phyloP scores from a whole-genome alignment of 1,284 basidiomycete species.

The Tylopilus orsonianus region DNA sequence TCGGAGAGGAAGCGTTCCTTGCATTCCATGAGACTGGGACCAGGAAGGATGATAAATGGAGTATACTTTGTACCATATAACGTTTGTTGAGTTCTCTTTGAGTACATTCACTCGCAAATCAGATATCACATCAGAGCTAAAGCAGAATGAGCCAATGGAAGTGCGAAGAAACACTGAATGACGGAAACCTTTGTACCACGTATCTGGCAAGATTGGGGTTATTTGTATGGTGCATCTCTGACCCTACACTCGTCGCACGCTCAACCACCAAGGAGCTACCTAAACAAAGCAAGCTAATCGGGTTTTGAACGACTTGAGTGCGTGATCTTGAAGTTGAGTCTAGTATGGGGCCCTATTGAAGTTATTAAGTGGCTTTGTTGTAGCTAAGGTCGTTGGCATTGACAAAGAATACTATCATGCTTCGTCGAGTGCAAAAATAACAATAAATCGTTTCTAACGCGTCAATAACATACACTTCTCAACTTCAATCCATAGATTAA shows the following conservation, averaged over 20 bases:
- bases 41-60: not conserved
- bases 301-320: constrained; percentile 14
- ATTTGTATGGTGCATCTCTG: constrained; percentile 20
- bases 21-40: constrained; percentile 13
- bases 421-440: too few relatives aligned
- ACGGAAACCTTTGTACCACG: constrained; percentile 35
- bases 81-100: constrained; percentile 54
- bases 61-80: constrained; percentile 74
- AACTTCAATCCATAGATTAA: too few relatives aligned
- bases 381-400: too few relatives aligned
- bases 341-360: too few relatives aligned
- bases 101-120: constrained; percentile 67
- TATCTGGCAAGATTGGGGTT: constrained; percentile 35
- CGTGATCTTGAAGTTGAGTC: too few relatives aligned
- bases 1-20: constrained; percentile 74
- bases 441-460: too few relatives aligned
- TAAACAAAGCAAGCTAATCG: constrained; percentile 7
- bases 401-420: too few relatives aligned
- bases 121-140: constrained; percentile 71
- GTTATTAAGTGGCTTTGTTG: too few relatives aligned
- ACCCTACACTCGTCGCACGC: not conserved
- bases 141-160: constrained; percentile 1
- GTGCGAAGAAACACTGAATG: not conserved
- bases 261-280: not conserved
- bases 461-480: too few relatives aligned